phyloP scores from a whole-genome alignment of 108 stramenopile species.

The Seminavis robusta region DNA sequence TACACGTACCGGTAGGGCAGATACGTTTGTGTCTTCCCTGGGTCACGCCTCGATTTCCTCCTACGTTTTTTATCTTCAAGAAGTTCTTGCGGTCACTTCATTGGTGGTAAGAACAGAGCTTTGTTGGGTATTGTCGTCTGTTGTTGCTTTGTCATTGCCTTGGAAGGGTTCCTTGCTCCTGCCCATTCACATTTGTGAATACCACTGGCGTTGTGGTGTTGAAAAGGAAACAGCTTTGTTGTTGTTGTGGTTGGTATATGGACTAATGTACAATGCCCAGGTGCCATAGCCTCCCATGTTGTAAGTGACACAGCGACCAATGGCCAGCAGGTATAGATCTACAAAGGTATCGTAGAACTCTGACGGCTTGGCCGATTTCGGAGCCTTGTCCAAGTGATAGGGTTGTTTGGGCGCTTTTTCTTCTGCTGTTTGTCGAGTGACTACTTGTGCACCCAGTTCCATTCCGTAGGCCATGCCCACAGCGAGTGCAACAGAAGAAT shows the following conservation, averaged over 20 bases:
- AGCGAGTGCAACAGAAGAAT: conserved; percentile 17
- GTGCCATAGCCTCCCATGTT: conserved; percentile 22
- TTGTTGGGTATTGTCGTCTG: neutral
- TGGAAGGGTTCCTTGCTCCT: neutral
- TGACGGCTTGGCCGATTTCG: neutral
- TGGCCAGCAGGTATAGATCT: conserved; percentile 42
- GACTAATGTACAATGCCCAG: conserved; percentile 7
- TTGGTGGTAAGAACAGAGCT: conserved; percentile 4
- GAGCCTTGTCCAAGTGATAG: neutral
- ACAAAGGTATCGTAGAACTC: conserved; percentile 43
- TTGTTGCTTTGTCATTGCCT: neutral
- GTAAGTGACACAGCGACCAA: conserved; percentile 28
- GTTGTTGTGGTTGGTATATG: conserved; percentile 3
- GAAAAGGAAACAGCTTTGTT: too few species aligned
- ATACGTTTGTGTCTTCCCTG: too few species aligned
- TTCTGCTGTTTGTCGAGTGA: conserved; percentile 3
- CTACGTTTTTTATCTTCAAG: too few species aligned
- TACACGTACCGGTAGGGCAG: too few species aligned
- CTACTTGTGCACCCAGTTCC: conserved; percentile 6
- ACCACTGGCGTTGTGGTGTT: too few species aligned
- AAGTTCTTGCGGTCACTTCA: too few species aligned
- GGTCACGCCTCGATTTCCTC: too few species aligned
- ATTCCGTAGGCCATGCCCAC: conserved; percentile 8
- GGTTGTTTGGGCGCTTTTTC: conserved; percentile 11
- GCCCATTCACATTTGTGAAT: conserved; percentile 4